Evolutionary conservation across 345 rosid genomes (phyloP).

Genomic region (Melastoma malabathricum): DNA sequence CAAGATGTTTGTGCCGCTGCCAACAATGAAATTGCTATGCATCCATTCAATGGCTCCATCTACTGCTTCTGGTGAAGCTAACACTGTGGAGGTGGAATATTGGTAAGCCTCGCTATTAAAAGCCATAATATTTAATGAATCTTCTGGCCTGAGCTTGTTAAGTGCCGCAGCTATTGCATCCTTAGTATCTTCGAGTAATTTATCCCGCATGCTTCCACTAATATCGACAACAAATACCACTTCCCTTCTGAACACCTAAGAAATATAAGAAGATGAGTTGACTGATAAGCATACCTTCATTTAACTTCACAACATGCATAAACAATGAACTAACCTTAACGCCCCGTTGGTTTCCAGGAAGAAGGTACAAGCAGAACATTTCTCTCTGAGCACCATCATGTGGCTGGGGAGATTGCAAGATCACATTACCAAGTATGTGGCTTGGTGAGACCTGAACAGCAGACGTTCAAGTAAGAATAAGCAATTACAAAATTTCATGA

Average conservation of each 20-base stretch:
- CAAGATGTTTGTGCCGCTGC: slow-evolving; percentile 58
- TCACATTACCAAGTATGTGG: slow-evolving; percentile 53
- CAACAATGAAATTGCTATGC: slow-evolving; percentile 39
- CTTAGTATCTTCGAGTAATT: slow-evolving; percentile 52
- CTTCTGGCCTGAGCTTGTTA: slow-evolving; percentile 42
- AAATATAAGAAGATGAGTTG: slow-evolving; percentile 14
- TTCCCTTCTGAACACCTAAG: slow-evolving; percentile 63
- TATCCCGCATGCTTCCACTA: slow-evolving; percentile 84
- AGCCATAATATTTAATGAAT: slow-evolving; percentile 74
- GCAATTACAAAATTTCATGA: slow-evolving; percentile 4
- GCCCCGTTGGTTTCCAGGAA: slow-evolving; percentile 48
- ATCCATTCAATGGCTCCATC: slow-evolving; percentile 68
- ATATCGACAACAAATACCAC: slow-evolving; percentile 74
- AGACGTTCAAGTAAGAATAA: not conserved
- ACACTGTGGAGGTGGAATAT: slow-evolving; percentile 57
- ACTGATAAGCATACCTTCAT: slow-evolving; percentile 5
- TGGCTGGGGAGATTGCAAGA: slow-evolving; percentile 62
- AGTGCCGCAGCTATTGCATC: slow-evolving; percentile 48
- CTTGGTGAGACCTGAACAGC: slow-evolving; percentile 36
- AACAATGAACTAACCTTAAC: slow-evolving; percentile 34
- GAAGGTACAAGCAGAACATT: slow-evolving; percentile 55
- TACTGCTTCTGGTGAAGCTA: slow-evolving; percentile 41
- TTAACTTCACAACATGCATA: not conserved
- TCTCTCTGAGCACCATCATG: slow-evolving; percentile 80
- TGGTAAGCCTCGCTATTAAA: slow-evolving; percentile 56